phyloP scores from a whole-genome alignment of 2,329 filamentous ascomycete species.

The Venturia asperata region DNA sequence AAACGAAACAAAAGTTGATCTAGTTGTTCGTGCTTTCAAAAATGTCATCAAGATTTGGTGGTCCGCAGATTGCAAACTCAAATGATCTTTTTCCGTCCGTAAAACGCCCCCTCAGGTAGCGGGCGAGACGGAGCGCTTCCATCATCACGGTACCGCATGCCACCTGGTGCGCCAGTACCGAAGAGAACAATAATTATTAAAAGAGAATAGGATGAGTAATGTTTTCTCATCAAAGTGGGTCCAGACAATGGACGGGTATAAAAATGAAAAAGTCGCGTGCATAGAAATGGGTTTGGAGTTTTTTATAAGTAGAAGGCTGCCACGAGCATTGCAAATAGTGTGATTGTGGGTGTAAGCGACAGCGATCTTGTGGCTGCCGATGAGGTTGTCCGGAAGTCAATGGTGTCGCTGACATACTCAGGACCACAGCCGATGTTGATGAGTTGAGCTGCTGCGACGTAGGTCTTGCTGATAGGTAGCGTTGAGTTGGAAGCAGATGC shows the following conservation, averaged over 20 bases:
- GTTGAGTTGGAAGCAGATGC: conserved; percentile 57
- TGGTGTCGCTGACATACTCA: conserved; percentile 45
- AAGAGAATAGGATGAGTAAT: background rate
- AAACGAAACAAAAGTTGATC: too few species aligned
- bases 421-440: conserved; percentile 60
- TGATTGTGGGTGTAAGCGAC: background rate
- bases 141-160: background rate
- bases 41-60: background rate
- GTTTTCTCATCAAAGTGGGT: background rate
- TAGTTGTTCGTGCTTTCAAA: too few species aligned
- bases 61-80: background rate
- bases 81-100: background rate
- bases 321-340: background rate
- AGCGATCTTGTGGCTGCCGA: background rate
- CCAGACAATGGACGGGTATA: background rate
- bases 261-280: background rate
- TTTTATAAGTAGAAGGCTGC: background rate
- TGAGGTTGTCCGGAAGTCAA: conserved; percentile 33
- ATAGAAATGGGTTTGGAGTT: background rate
- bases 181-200: background rate
- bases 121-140: conserved; percentile 1
- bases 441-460: conserved; percentile 61
- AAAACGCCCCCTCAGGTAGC: background rate
- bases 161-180: background rate
- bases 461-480: conserved; percentile 62